These are phyloP conservation scores for Sporothrix brasiliensis DNA, from an alignment of 2,329 filamentous ascomycete species.

Conservation along the genomic window DNA sequence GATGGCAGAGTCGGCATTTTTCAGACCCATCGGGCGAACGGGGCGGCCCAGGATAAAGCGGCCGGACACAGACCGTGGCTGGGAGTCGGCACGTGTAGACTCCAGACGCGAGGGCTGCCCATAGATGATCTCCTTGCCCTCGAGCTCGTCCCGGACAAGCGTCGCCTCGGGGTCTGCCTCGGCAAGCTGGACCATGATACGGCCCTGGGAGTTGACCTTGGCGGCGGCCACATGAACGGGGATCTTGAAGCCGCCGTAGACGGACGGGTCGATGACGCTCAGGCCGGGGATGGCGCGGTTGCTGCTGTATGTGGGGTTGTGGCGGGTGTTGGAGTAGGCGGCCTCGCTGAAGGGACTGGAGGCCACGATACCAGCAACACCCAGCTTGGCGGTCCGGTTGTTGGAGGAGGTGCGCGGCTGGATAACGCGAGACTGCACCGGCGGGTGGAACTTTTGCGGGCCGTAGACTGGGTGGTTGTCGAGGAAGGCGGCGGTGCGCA, in stretches of 20 bases:
- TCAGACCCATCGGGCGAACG: neutral
- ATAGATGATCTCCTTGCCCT: conserved; percentile 43
- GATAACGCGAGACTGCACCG: conserved; percentile 57
- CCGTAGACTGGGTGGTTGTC: conserved; percentile 65
- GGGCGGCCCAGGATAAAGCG: conserved; percentile 9
- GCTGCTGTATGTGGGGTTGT: conserved; percentile 14
- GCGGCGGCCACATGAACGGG: conserved; percentile 53
- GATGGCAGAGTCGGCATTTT: conserved; percentile 34
- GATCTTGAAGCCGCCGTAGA: conserved; percentile 58
- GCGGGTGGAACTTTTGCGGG: conserved; percentile 55
- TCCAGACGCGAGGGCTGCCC: conserved; percentile 40
- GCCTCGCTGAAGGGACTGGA: conserved; percentile 49
- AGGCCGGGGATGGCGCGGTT: conserved; percentile 42
- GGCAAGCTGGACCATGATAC: conserved; percentile 50
- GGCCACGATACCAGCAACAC: conserved; percentile 59
- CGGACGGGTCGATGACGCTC: conserved; percentile 50
- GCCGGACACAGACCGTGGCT: conserved; percentile 15
- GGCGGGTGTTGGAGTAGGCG: conserved; percentile 44
- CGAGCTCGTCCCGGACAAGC: conserved; percentile 53
- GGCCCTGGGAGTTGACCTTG: conserved; percentile 55
- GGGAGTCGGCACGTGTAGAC: conserved; percentile 37
- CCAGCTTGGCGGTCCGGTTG: conserved; percentile 49
- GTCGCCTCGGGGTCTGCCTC: conserved; percentile 47
- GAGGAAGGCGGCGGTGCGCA: conserved; percentile 58
- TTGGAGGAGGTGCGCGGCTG: conserved; percentile 45